Percentiles rank a stretch among this genome's conserved stretches.
Evolutionary conservation across 495 filamentous ascomycete species (phyloP).

Genomic region (Clavariopsis aquatica): DNA sequence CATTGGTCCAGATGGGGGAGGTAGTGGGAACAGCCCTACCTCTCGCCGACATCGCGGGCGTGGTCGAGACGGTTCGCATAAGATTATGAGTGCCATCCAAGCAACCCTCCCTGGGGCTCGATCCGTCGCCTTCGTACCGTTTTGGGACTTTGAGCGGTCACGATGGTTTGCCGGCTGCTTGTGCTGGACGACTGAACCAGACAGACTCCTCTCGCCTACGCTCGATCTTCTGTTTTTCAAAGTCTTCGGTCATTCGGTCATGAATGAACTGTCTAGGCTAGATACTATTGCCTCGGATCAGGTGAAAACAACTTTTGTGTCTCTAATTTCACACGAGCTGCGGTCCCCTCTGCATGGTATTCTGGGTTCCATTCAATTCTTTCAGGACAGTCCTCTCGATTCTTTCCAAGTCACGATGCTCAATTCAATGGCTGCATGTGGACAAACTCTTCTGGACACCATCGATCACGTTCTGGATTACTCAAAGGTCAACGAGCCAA

Average conservation of each 20-base stretch:
- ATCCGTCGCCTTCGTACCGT: slow-evolving; percentile 24
- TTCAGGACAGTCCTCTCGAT: slow-evolving; percentile 36
- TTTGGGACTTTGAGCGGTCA: slow-evolving; percentile 34
- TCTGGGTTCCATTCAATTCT: slow-evolving; percentile 59
- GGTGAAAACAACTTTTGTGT: slow-evolving; percentile 90
- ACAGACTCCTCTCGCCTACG: slow-evolving; percentile 17
- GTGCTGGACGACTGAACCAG: slow-evolving; percentile 23
- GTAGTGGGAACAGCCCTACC: not conserved
- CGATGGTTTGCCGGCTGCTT: slow-evolving; percentile 31
- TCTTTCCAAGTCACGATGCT: slow-evolving; percentile 35
- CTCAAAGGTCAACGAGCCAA: slow-evolving; percentile 38
- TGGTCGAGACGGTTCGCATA: not conserved
- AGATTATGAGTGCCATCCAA: not conserved
- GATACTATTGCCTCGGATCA: slow-evolving; percentile 87
- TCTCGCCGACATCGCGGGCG: not conserved
- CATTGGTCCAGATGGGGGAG: not conserved
- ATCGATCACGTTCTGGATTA: slow-evolving; percentile 40
- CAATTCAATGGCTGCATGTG: slow-evolving; percentile 36
- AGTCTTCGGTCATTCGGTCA: slow-evolving; percentile 38
- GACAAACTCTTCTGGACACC: slow-evolving; percentile 41
- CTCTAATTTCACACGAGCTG: slow-evolving; percentile 91
- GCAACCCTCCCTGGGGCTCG: not conserved
- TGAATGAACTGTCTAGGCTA: slow-evolving; percentile 40
- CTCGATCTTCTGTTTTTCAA: slow-evolving; percentile 32
- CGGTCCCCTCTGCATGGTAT: slow-evolving; percentile 92